phyloP scores from a whole-genome alignment of 345 rosid genomes.

The Balakata baccata region DNA sequence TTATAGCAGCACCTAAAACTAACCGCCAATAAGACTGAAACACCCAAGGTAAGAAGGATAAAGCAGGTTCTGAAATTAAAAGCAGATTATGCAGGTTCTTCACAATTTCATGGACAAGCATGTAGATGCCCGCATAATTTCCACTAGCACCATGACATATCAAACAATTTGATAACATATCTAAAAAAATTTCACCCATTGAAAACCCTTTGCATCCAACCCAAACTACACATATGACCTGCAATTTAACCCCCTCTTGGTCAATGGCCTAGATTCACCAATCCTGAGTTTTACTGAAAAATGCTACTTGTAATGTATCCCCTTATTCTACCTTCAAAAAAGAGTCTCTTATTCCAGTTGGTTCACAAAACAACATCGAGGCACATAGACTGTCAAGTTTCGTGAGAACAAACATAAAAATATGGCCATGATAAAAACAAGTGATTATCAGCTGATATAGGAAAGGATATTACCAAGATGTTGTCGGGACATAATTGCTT shows the following conservation, averaged over 20 bases:
- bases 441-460: conserved; percentile 1
- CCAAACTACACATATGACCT: neutral
- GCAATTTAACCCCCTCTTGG: neutral
- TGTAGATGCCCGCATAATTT: neutral
- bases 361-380: neutral
- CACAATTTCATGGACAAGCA: neutral
- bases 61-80: neutral
- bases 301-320: neutral
- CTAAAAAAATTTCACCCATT: too few species aligned
- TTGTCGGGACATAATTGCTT: conserved; percentile 50
- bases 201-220: too few species aligned
- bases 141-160: neutral
- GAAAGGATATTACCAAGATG: conserved; percentile 44
- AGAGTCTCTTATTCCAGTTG: neutral
- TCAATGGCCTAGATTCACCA: neutral
- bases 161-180: conserved; percentile 2
- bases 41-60: neutral
- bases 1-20: neutral
- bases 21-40: neutral
- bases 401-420: neutral
- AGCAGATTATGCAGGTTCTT: neutral
- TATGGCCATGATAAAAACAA: neutral
- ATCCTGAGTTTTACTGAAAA: neutral
- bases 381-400: neutral
- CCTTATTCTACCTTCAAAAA: neutral